Evolutionary conservation across 176 grass and related monocot species (phyloP).

Genomic region (Neostapfia colusana): DNA sequence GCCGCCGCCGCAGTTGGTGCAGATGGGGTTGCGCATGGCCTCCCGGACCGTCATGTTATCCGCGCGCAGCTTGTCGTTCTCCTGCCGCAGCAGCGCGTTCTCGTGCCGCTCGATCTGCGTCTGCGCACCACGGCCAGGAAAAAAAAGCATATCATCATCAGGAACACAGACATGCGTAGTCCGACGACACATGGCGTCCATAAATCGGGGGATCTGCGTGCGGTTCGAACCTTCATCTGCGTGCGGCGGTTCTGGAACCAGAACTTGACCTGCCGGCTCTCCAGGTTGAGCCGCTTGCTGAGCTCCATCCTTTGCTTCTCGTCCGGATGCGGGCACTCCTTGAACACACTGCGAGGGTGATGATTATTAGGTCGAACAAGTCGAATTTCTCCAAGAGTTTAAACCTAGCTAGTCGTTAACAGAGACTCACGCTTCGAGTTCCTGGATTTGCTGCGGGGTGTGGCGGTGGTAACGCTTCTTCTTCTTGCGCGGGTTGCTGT

Average conservation of each 20-base stretch:
- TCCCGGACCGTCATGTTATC: constrained; percentile 93
- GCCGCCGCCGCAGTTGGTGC: constrained; percentile 67
- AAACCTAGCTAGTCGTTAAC: too few species aligned
- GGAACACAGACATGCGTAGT: too few species aligned
- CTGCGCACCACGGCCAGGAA: constrained; percentile 29
- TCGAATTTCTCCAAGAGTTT: not conserved
- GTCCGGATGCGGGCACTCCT: constrained; percentile 95
- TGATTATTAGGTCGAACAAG: not conserved
- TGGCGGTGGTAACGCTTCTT: constrained; percentile 97
- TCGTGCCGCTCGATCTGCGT: constrained; percentile 95
- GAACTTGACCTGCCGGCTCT: constrained; percentile 93
- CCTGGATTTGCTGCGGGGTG: constrained; percentile 97
- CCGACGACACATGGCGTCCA: not conserved
- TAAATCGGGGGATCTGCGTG: not conserved
- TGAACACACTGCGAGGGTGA: constrained; percentile 58
- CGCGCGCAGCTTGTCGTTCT: constrained; percentile 93
- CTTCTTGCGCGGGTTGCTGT: constrained; percentile 75
- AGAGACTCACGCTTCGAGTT: constrained; percentile 76
- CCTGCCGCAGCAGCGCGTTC: constrained; percentile 87
- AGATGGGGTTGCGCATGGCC: constrained; percentile 80
- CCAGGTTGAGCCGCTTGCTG: constrained; percentile 80
- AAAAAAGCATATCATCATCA: not conserved
- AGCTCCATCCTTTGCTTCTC: constrained; percentile 95
- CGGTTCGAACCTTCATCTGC: constrained; percentile 84
- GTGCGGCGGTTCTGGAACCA: constrained; percentile 98